These are phyloP conservation scores for Suillus subalutaceus DNA, from an alignment of 768 basidiomycete species.

Conservation along the genomic window DNA sequence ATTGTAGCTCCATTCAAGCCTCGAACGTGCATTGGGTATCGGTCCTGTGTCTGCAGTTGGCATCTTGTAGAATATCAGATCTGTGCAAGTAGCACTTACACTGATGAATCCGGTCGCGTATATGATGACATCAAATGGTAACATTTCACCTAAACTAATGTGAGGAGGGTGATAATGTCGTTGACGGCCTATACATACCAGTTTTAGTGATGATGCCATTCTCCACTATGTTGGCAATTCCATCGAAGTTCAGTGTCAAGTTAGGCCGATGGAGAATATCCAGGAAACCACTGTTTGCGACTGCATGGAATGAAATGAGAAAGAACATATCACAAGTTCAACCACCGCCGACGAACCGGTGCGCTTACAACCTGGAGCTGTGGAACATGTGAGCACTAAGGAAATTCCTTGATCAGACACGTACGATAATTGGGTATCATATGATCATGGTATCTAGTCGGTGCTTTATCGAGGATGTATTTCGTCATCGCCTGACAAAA, in stretches of 20 bases:
- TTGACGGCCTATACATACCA: too few relatives aligned
- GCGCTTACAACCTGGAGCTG: conserved; percentile 39
- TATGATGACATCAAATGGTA: too few relatives aligned
- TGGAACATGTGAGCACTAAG: not conserved
- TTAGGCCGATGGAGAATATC: too few relatives aligned
- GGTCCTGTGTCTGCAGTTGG: conserved; percentile 17
- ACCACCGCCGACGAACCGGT: conserved; percentile 20
- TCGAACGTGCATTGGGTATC: conserved; percentile 23
- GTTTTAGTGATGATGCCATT: too few relatives aligned
- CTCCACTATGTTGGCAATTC: too few relatives aligned
- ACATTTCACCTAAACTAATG: too few relatives aligned
- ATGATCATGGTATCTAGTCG: conserved; percentile 47
- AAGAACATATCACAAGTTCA: too few relatives aligned
- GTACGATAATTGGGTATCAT: conserved; percentile 57
- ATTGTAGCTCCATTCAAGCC: conserved; percentile 28
- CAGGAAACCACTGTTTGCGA: too few relatives aligned
- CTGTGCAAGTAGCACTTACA: not conserved
- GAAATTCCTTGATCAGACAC: conserved; percentile 19
- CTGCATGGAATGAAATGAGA: too few relatives aligned
- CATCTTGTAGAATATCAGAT: not conserved
- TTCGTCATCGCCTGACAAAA: not conserved
- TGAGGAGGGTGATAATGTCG: too few relatives aligned
- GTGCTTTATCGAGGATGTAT: conserved; percentile 52
- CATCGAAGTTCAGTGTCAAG: too few relatives aligned
- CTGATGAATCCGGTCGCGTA: too few relatives aligned